Conservation (phyloP, 768 basidiomycete species). For the Amanita subjunquillea region DNA sequence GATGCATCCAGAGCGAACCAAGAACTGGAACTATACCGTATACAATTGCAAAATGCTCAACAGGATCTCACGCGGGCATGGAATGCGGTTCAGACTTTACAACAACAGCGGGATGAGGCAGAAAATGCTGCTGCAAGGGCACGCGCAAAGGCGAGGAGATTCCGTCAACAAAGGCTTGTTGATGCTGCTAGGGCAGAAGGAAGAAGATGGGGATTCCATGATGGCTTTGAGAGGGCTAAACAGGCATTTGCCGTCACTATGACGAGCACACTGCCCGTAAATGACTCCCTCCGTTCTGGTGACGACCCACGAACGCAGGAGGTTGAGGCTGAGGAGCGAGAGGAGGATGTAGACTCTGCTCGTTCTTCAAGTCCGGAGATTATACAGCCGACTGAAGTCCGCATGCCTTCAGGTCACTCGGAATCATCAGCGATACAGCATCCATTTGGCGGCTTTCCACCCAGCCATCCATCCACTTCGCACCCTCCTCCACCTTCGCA, state of each 20-base stretch:
- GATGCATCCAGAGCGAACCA: constrained; percentile 25
- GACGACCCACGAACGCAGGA: neutral
- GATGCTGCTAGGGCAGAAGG: constrained; percentile 51
- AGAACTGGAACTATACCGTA: constrained; percentile 26
- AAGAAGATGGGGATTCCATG: constrained; percentile 36
- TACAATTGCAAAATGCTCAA: constrained; percentile 29
- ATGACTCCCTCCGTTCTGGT: neutral
- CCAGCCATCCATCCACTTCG: neutral
- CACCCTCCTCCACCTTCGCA: neutral
- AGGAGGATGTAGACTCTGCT: neutral
- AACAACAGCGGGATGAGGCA: constrained; percentile 46
- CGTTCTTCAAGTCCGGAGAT: constrained; percentile 4
- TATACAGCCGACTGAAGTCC: constrained; percentile 5
- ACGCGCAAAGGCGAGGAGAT: constrained; percentile 36
- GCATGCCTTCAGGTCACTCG: constrained; percentile 1
- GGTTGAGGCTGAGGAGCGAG: neutral
- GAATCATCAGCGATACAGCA: neutral
- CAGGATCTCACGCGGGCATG: constrained; percentile 45
- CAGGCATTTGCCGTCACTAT: constrained; percentile 14
- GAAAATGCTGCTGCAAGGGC: constrained; percentile 43
- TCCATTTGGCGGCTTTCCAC: neutral
- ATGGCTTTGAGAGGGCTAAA: constrained; percentile 32
- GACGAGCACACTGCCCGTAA: neutral
- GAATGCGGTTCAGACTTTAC: constrained; percentile 33
- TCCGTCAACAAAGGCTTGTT: constrained; percentile 41